These are phyloP conservation scores for Tylopilus vinaceipallidus DNA, from an alignment of 768 basidiomycete genomes.

Conservation along the genomic window DNA sequence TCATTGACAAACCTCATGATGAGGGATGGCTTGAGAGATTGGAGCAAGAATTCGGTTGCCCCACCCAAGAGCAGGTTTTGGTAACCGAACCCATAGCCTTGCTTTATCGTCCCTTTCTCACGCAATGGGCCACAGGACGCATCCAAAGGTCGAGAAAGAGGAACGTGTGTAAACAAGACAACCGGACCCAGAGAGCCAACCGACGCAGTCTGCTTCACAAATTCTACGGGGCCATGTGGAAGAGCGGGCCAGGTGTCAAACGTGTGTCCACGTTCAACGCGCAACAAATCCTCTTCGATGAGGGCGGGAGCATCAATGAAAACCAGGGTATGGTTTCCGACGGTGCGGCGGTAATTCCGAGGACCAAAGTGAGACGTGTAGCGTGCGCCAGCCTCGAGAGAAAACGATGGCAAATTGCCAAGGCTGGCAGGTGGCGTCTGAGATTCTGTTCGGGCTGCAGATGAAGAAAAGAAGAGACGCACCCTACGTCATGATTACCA, in stretches of 20 bases:
- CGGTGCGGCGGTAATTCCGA: slow-evolving; percentile 56
- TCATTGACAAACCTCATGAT: slow-evolving; percentile 63
- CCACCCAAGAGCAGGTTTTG: slow-evolving; percentile 78
- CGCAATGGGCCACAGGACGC: slow-evolving; percentile 74
- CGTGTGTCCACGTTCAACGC: slow-evolving; percentile 38
- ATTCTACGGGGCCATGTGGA: slow-evolving; percentile 53
- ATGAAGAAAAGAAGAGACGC: slow-evolving; percentile 20
- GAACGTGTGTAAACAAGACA: slow-evolving; percentile 86
- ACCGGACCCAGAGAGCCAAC: slow-evolving; percentile 40
- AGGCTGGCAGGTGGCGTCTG: slow-evolving; percentile 22
- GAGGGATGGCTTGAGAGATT: slow-evolving; percentile 58
- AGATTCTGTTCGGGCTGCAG: not conserved
- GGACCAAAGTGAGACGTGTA: slow-evolving; percentile 78
- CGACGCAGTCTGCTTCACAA: slow-evolving; percentile 42
- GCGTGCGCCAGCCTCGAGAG: slow-evolving; percentile 47
- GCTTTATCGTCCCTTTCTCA: slow-evolving; percentile 70
- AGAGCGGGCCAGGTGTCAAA: slow-evolving; percentile 48
- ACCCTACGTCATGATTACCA: slow-evolving; percentile 92
- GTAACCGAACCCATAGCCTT: slow-evolving; percentile 76
- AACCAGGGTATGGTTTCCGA: slow-evolving; percentile 72
- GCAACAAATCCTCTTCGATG: slow-evolving; percentile 68
- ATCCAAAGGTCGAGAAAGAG: slow-evolving; percentile 70
- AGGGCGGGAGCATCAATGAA: slow-evolving; percentile 73
- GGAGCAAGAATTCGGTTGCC: slow-evolving; percentile 64
- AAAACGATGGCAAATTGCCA: slow-evolving; percentile 30